These are phyloP conservation scores for Boletus rufocinnamomeus DNA, from an alignment of 768 basidiomycete species.

Conservation along the genomic window DNA sequence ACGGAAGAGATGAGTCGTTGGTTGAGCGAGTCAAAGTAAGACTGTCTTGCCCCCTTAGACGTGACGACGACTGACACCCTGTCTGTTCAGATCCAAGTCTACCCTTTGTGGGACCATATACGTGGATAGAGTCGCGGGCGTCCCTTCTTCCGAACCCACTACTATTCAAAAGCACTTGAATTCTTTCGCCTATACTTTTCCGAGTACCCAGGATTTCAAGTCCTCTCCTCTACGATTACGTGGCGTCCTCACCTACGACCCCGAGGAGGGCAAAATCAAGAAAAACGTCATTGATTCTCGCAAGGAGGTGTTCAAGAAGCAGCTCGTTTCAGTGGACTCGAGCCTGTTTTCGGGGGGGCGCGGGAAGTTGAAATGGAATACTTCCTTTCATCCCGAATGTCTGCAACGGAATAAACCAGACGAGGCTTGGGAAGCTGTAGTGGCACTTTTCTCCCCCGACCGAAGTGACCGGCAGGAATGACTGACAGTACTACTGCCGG, in stretches of 20 bases:
- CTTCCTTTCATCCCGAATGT: background rate
- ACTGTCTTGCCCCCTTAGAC: background rate
- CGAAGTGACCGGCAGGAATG: background rate
- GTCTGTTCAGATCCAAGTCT: conserved; percentile 9
- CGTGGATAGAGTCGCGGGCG: conserved; percentile 13
- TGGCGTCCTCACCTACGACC: conserved; percentile 12
- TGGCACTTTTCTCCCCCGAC: conserved; percentile 3
- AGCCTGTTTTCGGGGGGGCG: background rate
- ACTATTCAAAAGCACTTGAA: conserved; percentile 17
- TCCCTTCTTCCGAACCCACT: background rate
- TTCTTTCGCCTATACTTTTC: conserved; percentile 9
- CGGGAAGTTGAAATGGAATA: background rate
- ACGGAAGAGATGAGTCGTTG: conserved; percentile 2
- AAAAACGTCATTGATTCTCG: background rate
- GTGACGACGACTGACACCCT: background rate
- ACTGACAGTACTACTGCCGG: background rate
- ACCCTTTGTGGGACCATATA: conserved; percentile 18
- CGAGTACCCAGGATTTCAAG: background rate
- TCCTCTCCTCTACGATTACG: background rate
- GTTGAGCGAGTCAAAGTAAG: conserved; percentile 11
- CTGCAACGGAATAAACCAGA: background rate
- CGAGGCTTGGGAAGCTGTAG: conserved; percentile 16
- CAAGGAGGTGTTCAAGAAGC: background rate
- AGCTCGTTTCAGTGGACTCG: background rate
- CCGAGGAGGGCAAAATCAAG: accelerated